Evolutionary conservation across 352 stramenopile species (phyloP).

Genomic region (Globisporangium alternatum): DNA sequence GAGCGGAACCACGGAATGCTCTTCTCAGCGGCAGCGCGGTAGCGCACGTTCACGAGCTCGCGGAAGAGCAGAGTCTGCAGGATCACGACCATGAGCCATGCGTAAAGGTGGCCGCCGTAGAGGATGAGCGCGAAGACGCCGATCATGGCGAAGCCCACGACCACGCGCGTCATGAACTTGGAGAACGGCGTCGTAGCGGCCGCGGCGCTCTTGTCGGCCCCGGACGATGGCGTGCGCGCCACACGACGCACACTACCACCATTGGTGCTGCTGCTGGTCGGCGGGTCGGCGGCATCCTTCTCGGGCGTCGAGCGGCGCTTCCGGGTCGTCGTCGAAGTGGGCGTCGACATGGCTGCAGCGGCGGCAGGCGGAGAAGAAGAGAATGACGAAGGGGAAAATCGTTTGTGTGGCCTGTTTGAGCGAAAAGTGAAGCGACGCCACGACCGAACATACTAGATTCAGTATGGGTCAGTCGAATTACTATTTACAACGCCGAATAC

Average conservation of each 20-base stretch:
- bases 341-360: conserved; percentile 17
- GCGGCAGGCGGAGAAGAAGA: neutral
- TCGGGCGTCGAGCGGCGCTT: conserved; percentile 41
- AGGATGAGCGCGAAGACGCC: conserved; percentile 64
- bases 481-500: no score
- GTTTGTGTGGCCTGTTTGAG: no score
- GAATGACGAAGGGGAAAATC: neutral
- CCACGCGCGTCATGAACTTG: conserved; percentile 73
- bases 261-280: conserved; percentile 2
- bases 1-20: conserved; percentile 98
- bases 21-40: conserved; percentile 92
- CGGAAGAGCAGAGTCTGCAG: conserved; percentile 91
- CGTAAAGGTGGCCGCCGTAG: conserved; percentile 82
- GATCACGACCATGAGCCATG: conserved; percentile 80
- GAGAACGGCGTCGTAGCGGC: conserved; percentile 28
- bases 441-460: no score
- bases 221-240: conserved; percentile 12
- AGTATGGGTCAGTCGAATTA: no score
- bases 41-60: conserved; percentile 98
- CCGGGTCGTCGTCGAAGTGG: conserved; percentile 19
- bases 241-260: conserved; percentile 11
- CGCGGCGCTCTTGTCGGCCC: conserved; percentile 25
- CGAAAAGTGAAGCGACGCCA: no score
- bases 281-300: conserved; percentile 15
- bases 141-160: conserved; percentile 80